These are phyloP conservation scores for Annulohypoxylon nitens DNA, from an alignment of 495 filamentous ascomycete species.

Conservation along the genomic window DNA sequence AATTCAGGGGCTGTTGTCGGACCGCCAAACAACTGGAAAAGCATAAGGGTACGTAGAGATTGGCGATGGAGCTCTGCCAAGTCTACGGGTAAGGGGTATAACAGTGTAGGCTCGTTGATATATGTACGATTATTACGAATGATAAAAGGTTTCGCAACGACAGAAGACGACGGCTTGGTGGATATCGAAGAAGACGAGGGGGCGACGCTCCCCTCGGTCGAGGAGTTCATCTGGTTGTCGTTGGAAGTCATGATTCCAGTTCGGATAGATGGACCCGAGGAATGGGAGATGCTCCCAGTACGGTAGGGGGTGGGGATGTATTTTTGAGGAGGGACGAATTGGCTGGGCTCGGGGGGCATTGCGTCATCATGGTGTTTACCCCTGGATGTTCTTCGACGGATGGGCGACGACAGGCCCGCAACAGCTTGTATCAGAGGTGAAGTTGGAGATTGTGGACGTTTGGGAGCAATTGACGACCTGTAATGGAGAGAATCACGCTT, in stretches of 20 bases:
- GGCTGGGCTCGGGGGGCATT: constrained; percentile 53
- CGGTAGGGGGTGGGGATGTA: constrained; percentile 45
- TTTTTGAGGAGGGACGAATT: constrained; percentile 41
- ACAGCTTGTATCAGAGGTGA: constrained; percentile 25
- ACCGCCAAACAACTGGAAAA: constrained; percentile 82
- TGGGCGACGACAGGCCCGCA: constrained; percentile 32
- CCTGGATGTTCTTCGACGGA: constrained; percentile 36
- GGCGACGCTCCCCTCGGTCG: constrained; percentile 46
- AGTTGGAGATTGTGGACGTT: constrained; percentile 35
- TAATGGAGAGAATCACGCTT: constrained; percentile 42
- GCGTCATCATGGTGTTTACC: constrained; percentile 54
- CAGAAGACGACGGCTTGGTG: constrained; percentile 30
- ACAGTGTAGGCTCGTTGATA: constrained; percentile 77
- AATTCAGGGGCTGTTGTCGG: constrained; percentile 80
- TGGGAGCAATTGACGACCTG: constrained; percentile 22
- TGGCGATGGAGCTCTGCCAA: constrained; percentile 89
- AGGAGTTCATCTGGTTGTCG: constrained; percentile 41
- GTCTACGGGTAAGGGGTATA: constrained; percentile 91
- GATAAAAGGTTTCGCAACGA: constrained; percentile 71
- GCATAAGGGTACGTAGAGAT: constrained; percentile 82
- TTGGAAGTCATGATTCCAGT: constrained; percentile 46
- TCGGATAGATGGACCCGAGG: constrained; percentile 49
- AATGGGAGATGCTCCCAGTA: constrained; percentile 57
- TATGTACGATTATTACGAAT: constrained; percentile 83
- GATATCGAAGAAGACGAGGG: constrained; percentile 45